Conservation (phyloP, 2,329 filamentous ascomycete species). For the Stemphylium beticola region DNA sequence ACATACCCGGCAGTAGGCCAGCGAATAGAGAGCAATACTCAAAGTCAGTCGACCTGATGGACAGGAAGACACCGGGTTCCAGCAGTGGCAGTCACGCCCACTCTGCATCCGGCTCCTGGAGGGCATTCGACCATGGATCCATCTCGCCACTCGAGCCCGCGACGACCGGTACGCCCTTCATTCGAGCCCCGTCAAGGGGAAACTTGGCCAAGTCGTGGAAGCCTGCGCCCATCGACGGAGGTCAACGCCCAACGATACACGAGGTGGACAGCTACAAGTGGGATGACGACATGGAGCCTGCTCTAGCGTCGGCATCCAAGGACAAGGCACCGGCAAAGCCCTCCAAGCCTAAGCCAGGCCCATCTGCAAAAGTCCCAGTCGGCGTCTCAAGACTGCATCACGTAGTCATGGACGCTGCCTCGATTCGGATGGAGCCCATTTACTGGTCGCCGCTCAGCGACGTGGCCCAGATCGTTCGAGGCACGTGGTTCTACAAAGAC, state of each 20-base stretch:
- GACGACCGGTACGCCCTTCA: constrained; percentile 59
- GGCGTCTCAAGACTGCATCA: constrained; percentile 89
- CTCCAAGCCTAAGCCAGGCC: constrained; percentile 39
- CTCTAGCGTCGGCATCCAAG: constrained; percentile 33
- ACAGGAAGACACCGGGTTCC: constrained; percentile 30
- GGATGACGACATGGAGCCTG: constrained; percentile 52
- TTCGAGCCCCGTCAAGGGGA: constrained; percentile 55
- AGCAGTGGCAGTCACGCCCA: constrained; percentile 30
- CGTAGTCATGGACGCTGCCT: constrained; percentile 73
- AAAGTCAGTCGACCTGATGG: constrained; percentile 35
- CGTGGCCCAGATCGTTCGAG: constrained; percentile 78
- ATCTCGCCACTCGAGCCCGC: constrained; percentile 38
- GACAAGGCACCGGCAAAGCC: constrained; percentile 34
- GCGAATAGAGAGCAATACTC: constrained; percentile 36
- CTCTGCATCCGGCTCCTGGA: constrained; percentile 37
- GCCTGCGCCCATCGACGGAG: constrained; percentile 30
- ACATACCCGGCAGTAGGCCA: constrained; percentile 35
- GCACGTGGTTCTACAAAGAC: constrained; percentile 97
- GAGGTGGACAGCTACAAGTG: constrained; percentile 57
- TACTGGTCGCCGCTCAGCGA: constrained; percentile 98
- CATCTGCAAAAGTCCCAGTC: constrained; percentile 72
- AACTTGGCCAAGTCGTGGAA: constrained; percentile 37
- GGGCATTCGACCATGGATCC: constrained; percentile 38
- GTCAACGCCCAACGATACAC: constrained; percentile 46
- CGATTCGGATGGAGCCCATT: constrained; percentile 84